phyloP scores from a whole-genome alignment of 2,329 filamentous ascomycete species.

The Harringtonia lauricola region DNA sequence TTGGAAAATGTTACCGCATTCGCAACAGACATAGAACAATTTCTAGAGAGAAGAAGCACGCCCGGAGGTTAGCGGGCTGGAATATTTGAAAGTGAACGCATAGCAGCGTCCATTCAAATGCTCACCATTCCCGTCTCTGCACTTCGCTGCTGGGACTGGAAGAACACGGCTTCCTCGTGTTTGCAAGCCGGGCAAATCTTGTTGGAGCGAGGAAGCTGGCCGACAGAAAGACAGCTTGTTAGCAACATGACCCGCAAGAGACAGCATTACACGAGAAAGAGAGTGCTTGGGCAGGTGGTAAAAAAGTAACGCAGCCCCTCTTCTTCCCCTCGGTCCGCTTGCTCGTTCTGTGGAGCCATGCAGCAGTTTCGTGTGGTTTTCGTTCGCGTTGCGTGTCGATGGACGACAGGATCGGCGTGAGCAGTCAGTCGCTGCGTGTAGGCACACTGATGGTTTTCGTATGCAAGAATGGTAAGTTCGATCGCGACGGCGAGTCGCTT shows the following conservation, averaged over 20 bases:
- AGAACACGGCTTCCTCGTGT: slow-evolving; percentile 89
- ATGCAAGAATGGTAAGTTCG: not conserved
- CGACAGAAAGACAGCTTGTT: slow-evolving; percentile 24
- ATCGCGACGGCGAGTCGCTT: not conserved
- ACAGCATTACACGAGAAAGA: slow-evolving; percentile 23
- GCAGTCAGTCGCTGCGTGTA: no score
- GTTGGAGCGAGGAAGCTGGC: slow-evolving; percentile 82
- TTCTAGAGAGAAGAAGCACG: slow-evolving; percentile 41
- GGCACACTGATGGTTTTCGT: no score
- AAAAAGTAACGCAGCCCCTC: not conserved
- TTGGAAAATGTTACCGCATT: slow-evolving; percentile 79
- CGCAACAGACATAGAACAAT: slow-evolving; percentile 89
- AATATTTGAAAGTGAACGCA: no score
- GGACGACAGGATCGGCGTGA: no score
- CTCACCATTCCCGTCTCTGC: slow-evolving; percentile 97
- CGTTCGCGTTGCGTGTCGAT: not conserved
- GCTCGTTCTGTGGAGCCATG: no score
- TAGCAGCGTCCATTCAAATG: slow-evolving; percentile 1
- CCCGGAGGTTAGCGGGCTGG: slow-evolving; percentile 1
- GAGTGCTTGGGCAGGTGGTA: not conserved
- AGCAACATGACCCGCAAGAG: slow-evolving; percentile 18
- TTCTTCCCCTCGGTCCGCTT: not conserved
- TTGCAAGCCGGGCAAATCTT: slow-evolving; percentile 77
- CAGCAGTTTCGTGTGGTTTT: no score
- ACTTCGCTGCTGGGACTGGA: slow-evolving; percentile 95